phyloP scores from a whole-genome alignment of 1,139 yeast genomes.

The Saccharomycopsis phalli region DNA sequence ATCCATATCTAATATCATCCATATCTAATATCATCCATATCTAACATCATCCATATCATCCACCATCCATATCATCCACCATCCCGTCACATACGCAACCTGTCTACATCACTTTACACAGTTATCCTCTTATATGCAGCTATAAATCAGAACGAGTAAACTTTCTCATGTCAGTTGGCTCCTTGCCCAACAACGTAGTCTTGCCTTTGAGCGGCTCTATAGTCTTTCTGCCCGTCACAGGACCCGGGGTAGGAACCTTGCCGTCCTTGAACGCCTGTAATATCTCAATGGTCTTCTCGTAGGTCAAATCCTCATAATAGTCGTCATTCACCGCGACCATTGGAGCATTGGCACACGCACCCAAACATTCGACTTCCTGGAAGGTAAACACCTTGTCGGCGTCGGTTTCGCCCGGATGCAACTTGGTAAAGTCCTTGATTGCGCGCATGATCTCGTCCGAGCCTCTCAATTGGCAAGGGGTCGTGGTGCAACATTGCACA shows the following conservation, averaged over 20 bases:
- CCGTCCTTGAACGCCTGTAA: slow-evolving; percentile 62
- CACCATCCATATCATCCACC: too few species aligned
- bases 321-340: slow-evolving; percentile 83
- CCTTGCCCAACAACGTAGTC: slow-evolving; percentile 50
- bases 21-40: too few species aligned
- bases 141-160: slow-evolving; percentile 45
- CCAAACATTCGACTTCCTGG: slow-evolving; percentile 86
- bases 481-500: slow-evolving; percentile 81
- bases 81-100: too few species aligned
- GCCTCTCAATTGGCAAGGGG: slow-evolving; percentile 84
- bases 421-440: slow-evolving; percentile 48
- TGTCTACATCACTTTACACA: too few species aligned
- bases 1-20: too few species aligned
- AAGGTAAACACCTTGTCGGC: slow-evolving; percentile 68
- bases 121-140: slow-evolving; percentile 4
- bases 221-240: slow-evolving; percentile 55
- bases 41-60: too few species aligned
- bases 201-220: slow-evolving; percentile 76
- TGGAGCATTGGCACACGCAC: slow-evolving; percentile 90
- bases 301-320: slow-evolving; percentile 74
- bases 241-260: slow-evolving; percentile 54
- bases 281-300: slow-evolving; percentile 52
- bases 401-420: slow-evolving; percentile 77
- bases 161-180: slow-evolving; percentile 62
- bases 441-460: slow-evolving; percentile 72